A percentile compares a stretch with the other conserved stretches of the same genome.
These are phyloP conservation scores for Starmerella lactis-condensi DNA, from an alignment of 805 yeast species.

Conservation along the genomic window DNA sequence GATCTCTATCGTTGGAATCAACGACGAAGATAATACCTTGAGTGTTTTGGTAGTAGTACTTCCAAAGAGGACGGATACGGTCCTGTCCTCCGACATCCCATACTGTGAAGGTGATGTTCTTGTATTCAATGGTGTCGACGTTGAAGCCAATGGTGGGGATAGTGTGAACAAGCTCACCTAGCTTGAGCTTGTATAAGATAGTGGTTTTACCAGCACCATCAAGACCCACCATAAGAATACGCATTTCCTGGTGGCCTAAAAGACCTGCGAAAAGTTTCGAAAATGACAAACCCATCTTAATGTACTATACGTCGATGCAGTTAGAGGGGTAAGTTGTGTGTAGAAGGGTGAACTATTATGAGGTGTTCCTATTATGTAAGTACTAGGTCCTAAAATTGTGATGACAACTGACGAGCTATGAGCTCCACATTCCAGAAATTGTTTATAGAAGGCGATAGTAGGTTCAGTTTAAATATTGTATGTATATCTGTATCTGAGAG, in stretches of 20 bases:
- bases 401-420: too few species aligned
- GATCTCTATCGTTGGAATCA: constrained; percentile 94
- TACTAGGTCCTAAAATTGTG: too few species aligned
- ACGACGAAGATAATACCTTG: constrained; percentile 97
- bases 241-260: constrained; percentile 94
- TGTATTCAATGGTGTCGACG: constrained; percentile 93
- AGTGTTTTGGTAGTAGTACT: constrained; percentile 96
- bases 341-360: constrained; percentile 7
- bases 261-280: constrained; percentile 89
- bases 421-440: too few species aligned
- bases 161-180: constrained; percentile 90
- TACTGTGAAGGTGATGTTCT: constrained; percentile 88
- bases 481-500: too few species aligned
- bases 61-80: constrained; percentile 96
- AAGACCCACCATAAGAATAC: constrained; percentile 93
- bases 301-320: too few species aligned
- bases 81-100: constrained; percentile 99
- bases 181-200: constrained; percentile 79
- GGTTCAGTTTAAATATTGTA: too few species aligned
- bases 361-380: too few species aligned
- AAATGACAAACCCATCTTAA: constrained; percentile 74
- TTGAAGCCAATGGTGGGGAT: constrained; percentile 95
- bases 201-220: constrained; percentile 99
- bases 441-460: too few species aligned
- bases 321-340: too few species aligned